Base-by-base conservation (phyloP, 306 rosid species). In the Cucurbita ficifolia region DNA sequence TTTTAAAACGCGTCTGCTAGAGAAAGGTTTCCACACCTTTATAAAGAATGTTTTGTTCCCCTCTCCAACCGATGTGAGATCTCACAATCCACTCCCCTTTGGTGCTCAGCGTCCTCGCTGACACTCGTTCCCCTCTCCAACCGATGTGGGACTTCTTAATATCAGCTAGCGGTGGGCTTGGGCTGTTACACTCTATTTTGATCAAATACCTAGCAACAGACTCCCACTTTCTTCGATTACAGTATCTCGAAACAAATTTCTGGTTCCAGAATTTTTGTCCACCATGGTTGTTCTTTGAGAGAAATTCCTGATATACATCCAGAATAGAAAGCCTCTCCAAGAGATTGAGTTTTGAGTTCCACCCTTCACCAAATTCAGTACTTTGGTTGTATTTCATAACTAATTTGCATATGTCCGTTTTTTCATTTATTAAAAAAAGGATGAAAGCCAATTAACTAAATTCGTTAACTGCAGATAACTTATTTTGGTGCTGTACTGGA, bases 401-500 rank as follows among this genome's bases (percentile, higher is more conserved):
- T 59, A 22, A 48, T 36, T n/a, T 46, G 60, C 52, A 3, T 57
- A 24, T 21, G 17, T 68, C 18, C 65, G 51, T 73, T 39, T 70
- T 63, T 48, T 49, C 61, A 33, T 39, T 42, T 17, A 33, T 16
- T 58, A 10, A 4, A 73, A 14, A 13, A 73, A 56, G 22, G 63
- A 73, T 56, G 68, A 55, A 69, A 69, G 42, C 57, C 57, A 48
- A 45, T 67, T 14, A 13, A 21, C 19, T 19, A 19, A 24, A 24
- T 75, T 43, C 19, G 6, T 39, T 64, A 13, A 60, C 76, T 81
- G 67, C 87, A 93, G 98, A 61, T 94, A 52, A 84, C 87, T 4
- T 94, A 94, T 83, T 75, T 96, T 18, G 97, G 97, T 73, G 96
- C 92, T 33, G 33, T 89, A 54, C 71, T 94, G 73, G 97, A 94